phyloP scores from a whole-genome alignment of 192 early-diverging fungal genomes.

The Rhizophagus clarus region DNA sequence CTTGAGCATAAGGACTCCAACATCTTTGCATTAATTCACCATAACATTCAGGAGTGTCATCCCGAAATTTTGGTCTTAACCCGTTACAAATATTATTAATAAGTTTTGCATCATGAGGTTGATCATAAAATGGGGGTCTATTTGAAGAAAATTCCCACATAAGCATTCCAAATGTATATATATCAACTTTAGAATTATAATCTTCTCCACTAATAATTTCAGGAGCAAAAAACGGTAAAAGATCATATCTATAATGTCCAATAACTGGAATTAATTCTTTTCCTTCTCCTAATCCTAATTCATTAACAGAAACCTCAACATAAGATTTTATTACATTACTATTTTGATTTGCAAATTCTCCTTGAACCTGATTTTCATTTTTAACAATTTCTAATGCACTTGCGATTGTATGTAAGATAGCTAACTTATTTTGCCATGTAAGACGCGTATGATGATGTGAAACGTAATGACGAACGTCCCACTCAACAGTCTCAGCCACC shows the following conservation, averaged over 20 bases:
- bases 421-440: constrained; percentile 15
- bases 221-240: constrained; percentile 20
- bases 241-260: constrained; percentile 24
- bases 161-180: constrained; percentile 26
- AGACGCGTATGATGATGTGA: constrained; percentile 27
- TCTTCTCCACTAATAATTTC: constrained; percentile 16
- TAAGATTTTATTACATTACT: constrained; percentile 19
- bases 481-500: constrained; percentile 28
- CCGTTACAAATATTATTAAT: background rate
- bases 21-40: constrained; percentile 14
- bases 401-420: constrained; percentile 11
- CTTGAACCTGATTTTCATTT: background rate
- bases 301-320: constrained; percentile 22
- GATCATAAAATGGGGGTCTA: constrained; percentile 24
- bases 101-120: constrained; percentile 10
- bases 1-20: background rate
- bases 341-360: background rate
- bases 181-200: constrained; percentile 11
- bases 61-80: background rate
- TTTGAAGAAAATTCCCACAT: constrained; percentile 33
- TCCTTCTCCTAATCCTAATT: constrained; percentile 16
- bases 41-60: constrained; percentile 14
- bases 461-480: constrained; percentile 30
- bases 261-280: constrained; percentile 27
- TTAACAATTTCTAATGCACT: background rate